Evolutionary conservation across 1,284 basidiomycete species (phyloP), one percentile per base, ranked within the genome.

Genomic region (Prillingera fragicola): DNA sequence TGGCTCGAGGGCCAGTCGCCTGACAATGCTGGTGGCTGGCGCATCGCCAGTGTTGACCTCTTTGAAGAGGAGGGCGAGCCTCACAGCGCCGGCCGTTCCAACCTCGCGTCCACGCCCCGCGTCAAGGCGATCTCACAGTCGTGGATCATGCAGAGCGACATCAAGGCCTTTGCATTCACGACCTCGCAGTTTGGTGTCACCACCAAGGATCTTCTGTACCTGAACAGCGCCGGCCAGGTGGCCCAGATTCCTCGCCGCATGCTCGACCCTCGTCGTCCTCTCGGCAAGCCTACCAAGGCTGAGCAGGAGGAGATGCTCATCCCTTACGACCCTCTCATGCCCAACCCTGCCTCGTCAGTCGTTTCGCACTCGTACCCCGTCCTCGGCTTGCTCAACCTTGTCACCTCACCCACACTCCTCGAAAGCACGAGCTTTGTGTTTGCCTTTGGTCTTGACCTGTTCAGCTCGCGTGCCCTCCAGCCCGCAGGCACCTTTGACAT

Each of bases 401-500:
- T 83, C 17, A 83, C 88, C 2, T 78, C 85, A 0, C 85, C 92
- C 0, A 82, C 92, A 0, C 77, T 88, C 3, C 79, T 97, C 24
- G 94, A 98, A 69, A 91, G 87, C 5, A 96, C 91, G 0, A 85
- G 87, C 0, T 72, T 95, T n/a, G 79, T 97, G 9, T 82, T 96
- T 56, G 81, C 82, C 0, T 81, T 83, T 54, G 91, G 91, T 5
- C 75, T 91, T 13, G 94, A 97, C 69, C 74, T 92, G 51, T 94
- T 96, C 76, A 73, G 81, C 23, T 86, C 86, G 6, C 79, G 87
- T 13, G 60, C 62, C 8, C 77, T 89, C 4, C 79, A 87, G 28
- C 90, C 95, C 1, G 89, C 86, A 3, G 83, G 82, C 21, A 89
- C 87, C 21, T 98, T 98, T 62, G 94, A 98, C 63, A 81, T 94